Evolutionary conservation across 345 rosid genomes (phyloP).

Genomic region (Aethionema arabicum): DNA sequence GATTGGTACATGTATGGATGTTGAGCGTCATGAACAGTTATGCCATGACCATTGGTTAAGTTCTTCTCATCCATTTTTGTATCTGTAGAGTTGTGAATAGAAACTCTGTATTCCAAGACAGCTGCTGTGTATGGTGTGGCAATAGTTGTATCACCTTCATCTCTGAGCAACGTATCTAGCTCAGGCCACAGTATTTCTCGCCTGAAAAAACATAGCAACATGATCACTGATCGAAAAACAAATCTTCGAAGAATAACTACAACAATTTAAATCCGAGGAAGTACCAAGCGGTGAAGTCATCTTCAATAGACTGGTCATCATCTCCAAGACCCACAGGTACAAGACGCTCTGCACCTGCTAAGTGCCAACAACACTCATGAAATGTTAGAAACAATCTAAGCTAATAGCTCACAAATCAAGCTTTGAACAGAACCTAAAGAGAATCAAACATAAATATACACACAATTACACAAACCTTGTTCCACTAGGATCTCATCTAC

Average conservation of each 20-base stretch:
- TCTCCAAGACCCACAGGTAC: constrained; percentile 84
- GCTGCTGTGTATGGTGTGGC: constrained; percentile 89
- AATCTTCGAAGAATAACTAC: background rate
- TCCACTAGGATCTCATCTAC: constrained; percentile 68
- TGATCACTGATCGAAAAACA: background rate
- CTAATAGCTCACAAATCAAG: background rate
- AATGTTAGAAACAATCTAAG: constrained; percentile 3
- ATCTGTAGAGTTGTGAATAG: constrained; percentile 52
- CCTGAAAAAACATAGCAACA: constrained; percentile 49
- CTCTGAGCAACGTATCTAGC: constrained; percentile 80
- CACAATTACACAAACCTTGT: constrained; percentile 69
- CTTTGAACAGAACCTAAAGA: background rate
- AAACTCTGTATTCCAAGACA: constrained; percentile 84
- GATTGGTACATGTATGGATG: constrained; percentile 83
- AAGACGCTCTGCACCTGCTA: constrained; percentile 76
- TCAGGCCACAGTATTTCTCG: constrained; percentile 90
- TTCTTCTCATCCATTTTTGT: constrained; percentile 46
- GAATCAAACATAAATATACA: background rate
- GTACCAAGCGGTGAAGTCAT: constrained; percentile 80
- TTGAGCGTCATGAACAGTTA: constrained; percentile 71
- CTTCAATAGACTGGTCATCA: constrained; percentile 94
- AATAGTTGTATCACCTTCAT: constrained; percentile 73
- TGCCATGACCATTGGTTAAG: constrained; percentile 75
- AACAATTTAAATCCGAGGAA: constrained; percentile 3
- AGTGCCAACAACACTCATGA: constrained; percentile 20